These are phyloP conservation scores for Rhytidiadelphus loreus DNA, from an alignment of 225 moss, liverwort and hornwort species.

Conservation along the genomic window DNA sequence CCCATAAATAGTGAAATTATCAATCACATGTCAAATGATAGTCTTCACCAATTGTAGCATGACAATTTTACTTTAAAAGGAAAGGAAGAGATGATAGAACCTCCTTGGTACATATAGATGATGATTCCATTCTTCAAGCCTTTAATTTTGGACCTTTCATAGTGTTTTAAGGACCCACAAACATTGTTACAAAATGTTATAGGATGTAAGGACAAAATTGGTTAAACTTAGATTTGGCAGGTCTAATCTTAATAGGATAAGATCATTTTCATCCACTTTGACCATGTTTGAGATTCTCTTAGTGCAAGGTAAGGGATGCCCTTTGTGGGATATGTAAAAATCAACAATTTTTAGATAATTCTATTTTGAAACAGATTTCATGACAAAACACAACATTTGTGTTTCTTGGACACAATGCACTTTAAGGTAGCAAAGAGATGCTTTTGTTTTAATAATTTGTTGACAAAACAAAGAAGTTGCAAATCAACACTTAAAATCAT, in stretches of 20 bases:
- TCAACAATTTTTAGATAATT: background rate
- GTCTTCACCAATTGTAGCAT: background rate
- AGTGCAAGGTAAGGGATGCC: background rate
- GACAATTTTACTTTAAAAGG: background rate
- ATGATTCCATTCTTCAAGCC: background rate
- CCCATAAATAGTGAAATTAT: background rate
- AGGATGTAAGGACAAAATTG: background rate
- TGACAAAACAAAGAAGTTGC: background rate
- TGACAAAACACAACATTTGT: accelerated
- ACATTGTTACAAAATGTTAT: background rate
- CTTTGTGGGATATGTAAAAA: background rate
- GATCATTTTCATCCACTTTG: background rate
- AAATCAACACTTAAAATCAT: no score
- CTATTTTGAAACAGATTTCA: background rate
- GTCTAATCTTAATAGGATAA: background rate
- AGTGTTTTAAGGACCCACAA: background rate
- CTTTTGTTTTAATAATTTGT: no score
- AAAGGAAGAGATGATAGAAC: background rate
- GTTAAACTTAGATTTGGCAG: background rate
- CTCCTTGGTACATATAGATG: background rate
- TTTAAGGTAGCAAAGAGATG: background rate
- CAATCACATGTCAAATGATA: background rate
- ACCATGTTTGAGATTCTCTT: accelerated
- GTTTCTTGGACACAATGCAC: background rate
- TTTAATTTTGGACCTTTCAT: background rate